Base-by-base conservation (phyloP, 208 protist species). In the Trypanosomatidae sp. region DNA sequence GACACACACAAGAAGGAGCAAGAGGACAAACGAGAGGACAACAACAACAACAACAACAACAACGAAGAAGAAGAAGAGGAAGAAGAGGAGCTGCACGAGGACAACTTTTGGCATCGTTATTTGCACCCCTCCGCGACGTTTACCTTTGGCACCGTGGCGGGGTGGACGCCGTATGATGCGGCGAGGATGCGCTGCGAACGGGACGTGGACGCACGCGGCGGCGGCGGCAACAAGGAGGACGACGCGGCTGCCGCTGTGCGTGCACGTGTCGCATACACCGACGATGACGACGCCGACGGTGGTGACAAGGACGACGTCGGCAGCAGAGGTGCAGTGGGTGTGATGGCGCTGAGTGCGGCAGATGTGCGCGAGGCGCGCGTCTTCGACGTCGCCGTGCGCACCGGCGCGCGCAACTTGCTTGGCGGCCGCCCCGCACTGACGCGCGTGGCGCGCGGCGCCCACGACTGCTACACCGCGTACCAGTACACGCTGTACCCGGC, bases 71-170 rank as follows among this genome's bases (percentile, higher is more conserved):
- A 44, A 24, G 47, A 26, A 21, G 43, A 38, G 13, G 55, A 43
- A 32, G 82, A 91, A 52, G 67, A 87, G 43, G 66, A 74, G n/a
- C 49, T 79, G 13, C 65, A 77, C 48, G 82, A 87, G 19, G 74
- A 88, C 49, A 88, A 84, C 56, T 91, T 87, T 43, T 63, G 76
- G 0, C 71, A 91, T 24, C 77, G 82, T 30, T 91, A 88, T 48
- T 48, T 85, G 6, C 74, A 91, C 53, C 78, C 77, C 2, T 60
- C 58, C 18, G 56, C 69, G 1, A 80, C 64, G 21, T 87, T 86
- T 50, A 71, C 67, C 22, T 67, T 85, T 37, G 65, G 52, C 26
- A 11, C 75, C 8, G 43, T 56, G 2, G 67, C 76, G 2, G 56
- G 27, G 27, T 41, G 79, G 22, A 53, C 35, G 23, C 71, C 86